These are phyloP conservation scores for Phialophora chinensis DNA, from an alignment of 2,329 filamentous ascomycete species.

Conservation along the genomic window DNA sequence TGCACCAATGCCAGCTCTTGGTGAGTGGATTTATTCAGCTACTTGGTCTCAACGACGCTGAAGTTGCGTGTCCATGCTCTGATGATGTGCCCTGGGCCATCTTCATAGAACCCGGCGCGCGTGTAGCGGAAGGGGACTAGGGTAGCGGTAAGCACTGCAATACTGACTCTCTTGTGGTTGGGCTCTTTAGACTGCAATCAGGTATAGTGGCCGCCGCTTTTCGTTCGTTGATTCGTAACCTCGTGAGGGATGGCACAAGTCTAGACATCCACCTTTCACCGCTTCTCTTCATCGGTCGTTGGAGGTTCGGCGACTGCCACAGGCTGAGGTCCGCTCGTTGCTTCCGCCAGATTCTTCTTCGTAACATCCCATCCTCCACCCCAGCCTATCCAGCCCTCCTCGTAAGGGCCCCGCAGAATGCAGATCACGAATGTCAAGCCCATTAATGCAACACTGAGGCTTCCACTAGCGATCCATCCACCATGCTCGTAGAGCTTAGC, in stretches of 20 bases:
- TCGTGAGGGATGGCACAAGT: neutral
- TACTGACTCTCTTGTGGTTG: neutral
- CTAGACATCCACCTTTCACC: neutral
- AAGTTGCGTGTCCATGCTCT: neutral
- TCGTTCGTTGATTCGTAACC: neutral
- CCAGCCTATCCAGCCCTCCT: conserved; percentile 67
- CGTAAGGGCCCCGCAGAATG: conserved; percentile 60
- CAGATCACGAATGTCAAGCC: conserved; percentile 56
- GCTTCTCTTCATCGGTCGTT: conserved; percentile 12
- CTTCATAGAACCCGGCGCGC: neutral
- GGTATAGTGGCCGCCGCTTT: neutral
- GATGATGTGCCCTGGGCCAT: neutral
- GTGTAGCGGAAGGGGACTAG: neutral
- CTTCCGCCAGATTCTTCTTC: conserved; percentile 34
- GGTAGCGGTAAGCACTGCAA: neutral
- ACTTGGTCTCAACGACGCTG: conserved; percentile 2
- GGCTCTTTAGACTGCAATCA: neutral
- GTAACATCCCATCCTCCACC: conserved; percentile 60
- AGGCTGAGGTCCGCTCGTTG: conserved; percentile 27
- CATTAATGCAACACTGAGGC: conserved; percentile 62
- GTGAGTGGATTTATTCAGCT: conserved; percentile 1
- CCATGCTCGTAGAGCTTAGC: conserved; percentile 61
- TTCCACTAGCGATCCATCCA: conserved; percentile 64
- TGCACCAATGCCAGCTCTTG: conserved; percentile 10
- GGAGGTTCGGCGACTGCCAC: conserved; percentile 8